Percentiles rank a stretch among this genome's conserved stretches.
phyloP scores from a whole-genome alignment of 306 rosid genomes.

The Castanospermum australe region DNA sequence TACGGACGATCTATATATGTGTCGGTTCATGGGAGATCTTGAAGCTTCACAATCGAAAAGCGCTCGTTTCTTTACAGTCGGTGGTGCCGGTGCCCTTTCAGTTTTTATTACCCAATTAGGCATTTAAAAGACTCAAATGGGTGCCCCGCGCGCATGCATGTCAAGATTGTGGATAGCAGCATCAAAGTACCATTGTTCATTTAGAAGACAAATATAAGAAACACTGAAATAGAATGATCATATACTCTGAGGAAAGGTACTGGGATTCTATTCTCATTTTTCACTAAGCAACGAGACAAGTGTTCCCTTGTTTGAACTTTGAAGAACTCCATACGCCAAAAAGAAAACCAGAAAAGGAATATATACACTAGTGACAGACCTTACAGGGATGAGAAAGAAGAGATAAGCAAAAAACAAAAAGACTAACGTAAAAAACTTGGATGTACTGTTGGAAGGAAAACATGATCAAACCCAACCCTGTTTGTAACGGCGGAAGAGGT shows the following conservation, averaged over 20 bases:
- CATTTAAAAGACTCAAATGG: not conserved
- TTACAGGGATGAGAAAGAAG: not conserved
- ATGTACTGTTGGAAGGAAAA: conserved; percentile 7
- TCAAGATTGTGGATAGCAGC: not conserved
- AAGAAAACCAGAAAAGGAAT: not conserved
- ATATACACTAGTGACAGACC: conserved; percentile 12
- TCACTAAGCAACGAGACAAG: not conserved
- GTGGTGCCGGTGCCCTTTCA: conserved; percentile 13
- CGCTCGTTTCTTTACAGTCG: not conserved
- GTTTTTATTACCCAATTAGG: not conserved
- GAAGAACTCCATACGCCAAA: conserved; percentile 3
- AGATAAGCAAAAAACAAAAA: not conserved
- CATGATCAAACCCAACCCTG: conserved; percentile 67
- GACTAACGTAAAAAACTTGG: not conserved
- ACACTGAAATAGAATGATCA: conserved; percentile 29
- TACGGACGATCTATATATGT: not conserved
- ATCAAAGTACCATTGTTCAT: not conserved
- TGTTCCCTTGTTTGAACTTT: not conserved
- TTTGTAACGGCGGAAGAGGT: conserved; percentile 79
- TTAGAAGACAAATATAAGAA: not conserved
- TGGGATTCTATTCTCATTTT: conserved; percentile 25
- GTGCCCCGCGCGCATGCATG: not conserved
- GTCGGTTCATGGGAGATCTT: not conserved
- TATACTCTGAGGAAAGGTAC: not conserved
- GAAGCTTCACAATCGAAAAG: not conserved